These are phyloP conservation scores for carrot (Daucus carota) DNA, from an alignment of 129 eudicot species.

Conservation along the genomic window DH1_v3.0 NC_030384.2:50660501-50661000, in stretches of 20 bases:
- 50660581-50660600: constrained; percentile 31
- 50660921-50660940: constrained; percentile 74
- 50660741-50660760: constrained; percentile 1
- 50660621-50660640: constrained; percentile 50
- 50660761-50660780: constrained; percentile 8
- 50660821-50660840: neutral
- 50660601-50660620: constrained; percentile 21
- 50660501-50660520: constrained; percentile 28
- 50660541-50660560: constrained; percentile 24
- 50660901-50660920: constrained; percentile 60
- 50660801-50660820: neutral
- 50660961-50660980: constrained; percentile 53
- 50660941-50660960: constrained; percentile 72
- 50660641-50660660: constrained; percentile 38
- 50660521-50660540: constrained; percentile 20
- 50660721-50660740: constrained; percentile 32
- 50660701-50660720: constrained; percentile 47
- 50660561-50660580: constrained; percentile 25
- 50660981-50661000: constrained; percentile 11
- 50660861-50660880: constrained; percentile 51
- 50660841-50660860: neutral
- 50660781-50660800: constrained; percentile 1
- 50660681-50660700: constrained; percentile 46
- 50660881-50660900: constrained; percentile 41
- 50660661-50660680: constrained; percentile 22